Evolutionary conservation across 1,284 basidiomycete genomes (phyloP), one percentile per base, ranked within the genome.

Genomic region (Thecaphora frezii): DNA sequence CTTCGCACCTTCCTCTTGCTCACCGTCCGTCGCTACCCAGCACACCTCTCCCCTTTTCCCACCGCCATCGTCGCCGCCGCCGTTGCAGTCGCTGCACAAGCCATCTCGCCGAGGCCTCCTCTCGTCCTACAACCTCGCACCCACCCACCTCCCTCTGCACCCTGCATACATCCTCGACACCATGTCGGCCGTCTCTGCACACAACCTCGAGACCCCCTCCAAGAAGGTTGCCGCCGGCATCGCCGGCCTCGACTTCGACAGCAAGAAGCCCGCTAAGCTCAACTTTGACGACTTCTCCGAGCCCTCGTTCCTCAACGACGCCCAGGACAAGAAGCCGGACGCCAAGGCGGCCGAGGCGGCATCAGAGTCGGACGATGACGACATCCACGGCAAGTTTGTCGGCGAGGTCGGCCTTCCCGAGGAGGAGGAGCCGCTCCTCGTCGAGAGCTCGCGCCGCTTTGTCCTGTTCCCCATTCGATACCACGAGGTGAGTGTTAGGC

Each of bases 391-490:
- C 69, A 76, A 71, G 69, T 76, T 73, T 43, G 75, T 78, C 24
- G 76, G 75, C 36, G 75, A 78, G 28, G 71, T 74, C 41, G 71
- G 76, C 55, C 55, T 76, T 2, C 55, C 69, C 40, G 76, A 77
- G 58, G 69, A 73, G 58, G 76, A 78, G 43, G 76, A 78, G 66
- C 76, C 76, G 22, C 70, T 78, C 14, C 73, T 78, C 37, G 60
- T 70, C 39, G 75, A 77, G 57, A 72, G 66, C 64, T 60, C 48
- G 47, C 68, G 74, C 28, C 75, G 76, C 38, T 78, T 78, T 57
- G 76, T 78, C 26, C 71, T 78, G 41, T 78, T 78, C 73, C 76
- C 76, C 51, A 78, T 78, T 57, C 74, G 75, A 42, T 78, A 66
- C 70, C 70, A 78, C 61, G 76, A 78, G 69, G 73, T 75, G 55